Base-by-base conservation (phyloP, 306 rosid genomes). In the Bauhinia variegata region DNA sequence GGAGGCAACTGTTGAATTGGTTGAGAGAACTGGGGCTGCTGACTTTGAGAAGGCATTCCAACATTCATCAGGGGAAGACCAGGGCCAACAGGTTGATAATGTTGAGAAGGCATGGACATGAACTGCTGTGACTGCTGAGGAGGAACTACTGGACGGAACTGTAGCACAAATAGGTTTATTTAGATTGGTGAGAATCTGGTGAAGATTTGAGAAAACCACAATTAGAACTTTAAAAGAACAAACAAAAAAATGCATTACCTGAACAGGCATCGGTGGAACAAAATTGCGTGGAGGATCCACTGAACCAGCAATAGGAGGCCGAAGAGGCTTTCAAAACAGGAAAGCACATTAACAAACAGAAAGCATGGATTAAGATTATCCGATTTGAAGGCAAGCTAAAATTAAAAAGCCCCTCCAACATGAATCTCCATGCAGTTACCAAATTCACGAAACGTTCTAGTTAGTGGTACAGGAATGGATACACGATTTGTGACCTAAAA, bases 61-160 rank as follows among this genome's bases (percentile, higher is more conserved):
- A 81, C 92, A 69, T 82, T 89, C 72, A 85, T 78, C 73, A 78
- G 7, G 3, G 87, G 84, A 80, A 80, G 89, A 69, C 89, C 89
- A 52, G 67, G 86, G 74, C 96, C 95, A 70, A 76, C 72, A 33
- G 89, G 87, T 73, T 80, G 95, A 79, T 78, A 89, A 72, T 86
- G 91, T 32, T 86, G 95, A 79, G 96, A 60, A 47, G 86, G 72
- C 77, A 84, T 53, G 46, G 92, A 68, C 71, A 85, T 82, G 80
- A 87, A 89, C 67, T 85, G 95, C 72, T 85, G 97, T 1, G 86
- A 54, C 64, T 78, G 95, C 61, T 81, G 92, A 49, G 82, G 47
- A 5, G 91, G 95, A 81, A 79, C 85, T 37, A 69, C 86, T 11
- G 95, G 85, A 36, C 91, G 96, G 63, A 79, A 92, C 95, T 92